A percentile compares a stretch with the other conserved stretches of the same genome.
Evolutionary conservation across 495 filamentous ascomycete genomes (phyloP).

Genomic region (Opeltia flavorubescens): DNA sequence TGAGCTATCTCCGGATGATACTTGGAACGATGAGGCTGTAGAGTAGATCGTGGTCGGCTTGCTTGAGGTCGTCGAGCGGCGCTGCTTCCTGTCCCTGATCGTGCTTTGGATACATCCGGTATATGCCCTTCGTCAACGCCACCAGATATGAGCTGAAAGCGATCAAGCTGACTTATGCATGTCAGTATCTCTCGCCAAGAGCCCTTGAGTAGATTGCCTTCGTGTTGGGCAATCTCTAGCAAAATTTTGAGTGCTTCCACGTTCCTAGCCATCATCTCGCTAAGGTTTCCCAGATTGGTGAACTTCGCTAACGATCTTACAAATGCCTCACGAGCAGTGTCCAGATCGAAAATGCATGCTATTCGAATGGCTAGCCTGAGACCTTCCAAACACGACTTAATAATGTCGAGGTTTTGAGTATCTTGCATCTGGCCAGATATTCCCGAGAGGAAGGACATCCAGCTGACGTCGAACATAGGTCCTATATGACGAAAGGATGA

Average conservation of each 20-base stretch:
- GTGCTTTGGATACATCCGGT: slow-evolving; percentile 80
- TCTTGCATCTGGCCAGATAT: slow-evolving; percentile 85
- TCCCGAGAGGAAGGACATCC: slow-evolving; percentile 97
- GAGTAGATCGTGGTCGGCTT: slow-evolving; percentile 48
- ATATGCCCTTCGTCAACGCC: slow-evolving; percentile 86
- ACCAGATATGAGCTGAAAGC: slow-evolving; percentile 85
- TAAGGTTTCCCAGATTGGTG: slow-evolving; percentile 87
- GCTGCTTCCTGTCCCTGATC: slow-evolving; percentile 35
- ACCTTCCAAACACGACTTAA: slow-evolving; percentile 84
- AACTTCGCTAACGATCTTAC: slow-evolving; percentile 86
- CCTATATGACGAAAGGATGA: slow-evolving; percentile 89
- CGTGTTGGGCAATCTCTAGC: slow-evolving; percentile 79
- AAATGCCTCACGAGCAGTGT: slow-evolving; percentile 84
- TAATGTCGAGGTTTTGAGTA: slow-evolving; percentile 78
- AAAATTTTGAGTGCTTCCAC: slow-evolving; percentile 84
- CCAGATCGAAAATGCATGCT: slow-evolving; percentile 82
- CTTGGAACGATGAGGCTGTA: slow-evolving; percentile 45
- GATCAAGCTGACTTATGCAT: slow-evolving; percentile 91
- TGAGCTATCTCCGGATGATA: slow-evolving; percentile 81
- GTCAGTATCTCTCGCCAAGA: slow-evolving; percentile 94
- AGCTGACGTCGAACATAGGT: slow-evolving; percentile 97
- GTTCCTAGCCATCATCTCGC: slow-evolving; percentile 93
- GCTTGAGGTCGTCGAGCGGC: slow-evolving; percentile 46
- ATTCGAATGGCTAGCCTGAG: slow-evolving; percentile 86
- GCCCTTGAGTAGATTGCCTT: slow-evolving; percentile 74